These are phyloP conservation scores for Neodidymelliopsis sp. DNA, from an alignment of 2,329 filamentous ascomycete genomes.

Conservation along the genomic window DNA sequence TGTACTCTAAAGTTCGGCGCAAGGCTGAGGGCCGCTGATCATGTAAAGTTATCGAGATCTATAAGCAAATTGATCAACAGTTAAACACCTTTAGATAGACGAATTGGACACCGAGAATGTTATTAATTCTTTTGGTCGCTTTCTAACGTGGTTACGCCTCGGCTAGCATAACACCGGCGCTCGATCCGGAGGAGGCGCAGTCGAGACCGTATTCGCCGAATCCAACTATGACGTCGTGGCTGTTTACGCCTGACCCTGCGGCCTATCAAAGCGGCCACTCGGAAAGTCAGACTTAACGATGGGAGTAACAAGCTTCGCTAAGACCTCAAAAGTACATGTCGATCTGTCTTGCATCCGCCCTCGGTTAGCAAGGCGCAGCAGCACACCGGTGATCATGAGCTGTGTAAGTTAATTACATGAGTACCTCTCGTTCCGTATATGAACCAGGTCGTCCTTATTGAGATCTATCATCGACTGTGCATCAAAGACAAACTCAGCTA, in stretches of 20 bases:
- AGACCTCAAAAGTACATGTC: background rate
- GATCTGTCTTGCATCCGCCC: constrained; percentile 7
- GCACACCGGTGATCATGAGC: background rate
- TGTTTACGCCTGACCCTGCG: constrained; percentile 1
- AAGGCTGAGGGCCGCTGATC: no score
- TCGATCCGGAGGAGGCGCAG: background rate
- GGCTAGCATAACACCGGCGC: background rate
- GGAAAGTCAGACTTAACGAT: background rate
- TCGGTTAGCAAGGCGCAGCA: constrained; percentile 1
- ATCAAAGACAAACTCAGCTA: no score
- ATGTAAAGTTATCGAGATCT: no score
- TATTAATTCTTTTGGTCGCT: background rate
- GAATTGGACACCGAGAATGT: no score
- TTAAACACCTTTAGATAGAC: no score
- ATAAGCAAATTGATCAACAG: no score
- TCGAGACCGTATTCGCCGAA: background rate
- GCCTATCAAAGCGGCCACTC: background rate
- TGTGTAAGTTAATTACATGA: background rate
- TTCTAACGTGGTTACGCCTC: background rate
- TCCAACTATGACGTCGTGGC: constrained; percentile 2
- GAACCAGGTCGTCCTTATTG: background rate
- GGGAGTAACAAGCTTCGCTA: background rate
- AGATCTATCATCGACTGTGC: no score
- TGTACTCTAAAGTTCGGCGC: no score
- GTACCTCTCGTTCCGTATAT: background rate